These are phyloP conservation scores for Globisporangium camurandrum DNA, from an alignment of 352 stramenopile genomes.

Conservation along the genomic window DNA sequence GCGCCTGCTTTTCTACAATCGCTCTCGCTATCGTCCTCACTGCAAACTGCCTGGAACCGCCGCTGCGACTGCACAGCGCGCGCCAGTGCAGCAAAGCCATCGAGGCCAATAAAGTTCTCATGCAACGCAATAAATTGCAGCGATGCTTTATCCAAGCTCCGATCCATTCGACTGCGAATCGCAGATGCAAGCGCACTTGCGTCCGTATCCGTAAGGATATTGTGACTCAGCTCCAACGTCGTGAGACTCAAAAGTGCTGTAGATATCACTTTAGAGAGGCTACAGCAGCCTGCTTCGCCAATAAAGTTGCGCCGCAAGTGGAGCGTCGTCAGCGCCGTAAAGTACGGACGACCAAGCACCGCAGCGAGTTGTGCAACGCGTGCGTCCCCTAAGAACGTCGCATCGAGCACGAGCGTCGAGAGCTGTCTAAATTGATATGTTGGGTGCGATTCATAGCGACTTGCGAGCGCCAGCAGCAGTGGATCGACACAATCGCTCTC, in stretches of 20 bases:
- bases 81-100: conserved; percentile 50
- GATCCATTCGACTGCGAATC: conserved; percentile 15
- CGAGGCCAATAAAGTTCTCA: conserved; percentile 63
- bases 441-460: neutral
- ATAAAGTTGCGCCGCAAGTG: conserved; percentile 57
- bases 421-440: conserved; percentile 9
- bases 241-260: conserved; percentile 21
- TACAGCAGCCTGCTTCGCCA: conserved; percentile 35
- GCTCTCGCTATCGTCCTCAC: too few relatives aligned
- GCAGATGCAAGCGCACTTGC: conserved; percentile 31
- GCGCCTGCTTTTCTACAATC: too few relatives aligned
- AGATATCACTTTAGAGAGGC: conserved; percentile 20
- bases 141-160: neutral
- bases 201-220: conserved; percentile 59
- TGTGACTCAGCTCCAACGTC: conserved; percentile 35
- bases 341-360: conserved; percentile 23
- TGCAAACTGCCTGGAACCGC: too few relatives aligned
- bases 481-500: conserved; percentile 44
- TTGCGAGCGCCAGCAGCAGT: conserved; percentile 15
- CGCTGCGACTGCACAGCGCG: conserved; percentile 24
- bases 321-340: conserved; percentile 27
- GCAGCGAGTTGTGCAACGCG: conserved; percentile 27
- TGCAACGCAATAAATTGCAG: conserved; percentile 30
- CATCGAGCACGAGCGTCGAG: conserved; percentile 40
- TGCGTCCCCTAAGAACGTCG: conserved; percentile 48